Conservation (phyloP, 2,329 filamentous ascomycete genomes). For the Aspergillus carbonarius region DNA sequence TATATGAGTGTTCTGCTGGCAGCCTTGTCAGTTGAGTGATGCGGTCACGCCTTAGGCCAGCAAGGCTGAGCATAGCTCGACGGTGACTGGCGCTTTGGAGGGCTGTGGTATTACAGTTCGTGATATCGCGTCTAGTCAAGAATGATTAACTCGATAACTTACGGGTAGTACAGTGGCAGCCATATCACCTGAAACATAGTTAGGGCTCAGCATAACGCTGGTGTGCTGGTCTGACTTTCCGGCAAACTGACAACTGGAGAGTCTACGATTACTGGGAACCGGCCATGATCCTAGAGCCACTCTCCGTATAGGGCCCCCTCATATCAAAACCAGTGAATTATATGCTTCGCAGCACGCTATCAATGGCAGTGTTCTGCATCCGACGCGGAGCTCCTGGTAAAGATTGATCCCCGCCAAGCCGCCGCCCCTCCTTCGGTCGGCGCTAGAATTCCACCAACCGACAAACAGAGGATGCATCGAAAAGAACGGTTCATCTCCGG, state of each 20-base stretch:
- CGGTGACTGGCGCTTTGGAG: not conserved
- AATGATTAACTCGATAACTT: not conserved
- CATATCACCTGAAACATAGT: not conserved
- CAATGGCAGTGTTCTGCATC: not conserved
- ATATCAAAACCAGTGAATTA: not conserved
- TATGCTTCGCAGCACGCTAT: not conserved
- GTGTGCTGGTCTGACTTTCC: not conserved
- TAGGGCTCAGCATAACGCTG: not conserved
- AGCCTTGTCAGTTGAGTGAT: not conserved
- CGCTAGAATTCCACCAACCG: not conserved
- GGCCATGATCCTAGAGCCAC: not conserved
- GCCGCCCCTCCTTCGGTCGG: not conserved
- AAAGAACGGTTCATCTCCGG: not conserved
- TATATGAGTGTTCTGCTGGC: not conserved
- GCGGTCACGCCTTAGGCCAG: not conserved
- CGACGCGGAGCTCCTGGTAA: not conserved
- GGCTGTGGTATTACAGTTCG: not conserved
- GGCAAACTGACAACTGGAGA: not conserved
- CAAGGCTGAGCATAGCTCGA: not conserved
- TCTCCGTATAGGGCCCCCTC: too few relatives aligned
- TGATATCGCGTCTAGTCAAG: not conserved
- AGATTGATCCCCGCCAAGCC: slow-evolving; percentile 7
- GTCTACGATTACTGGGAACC: not conserved
- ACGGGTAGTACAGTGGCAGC: not conserved
- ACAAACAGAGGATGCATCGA: not conserved